Percentiles rank a stretch among this genome's conserved stretches.
These are phyloP conservation scores for Pseudogymnoascus sp. DNA, from an alignment of 2,329 filamentous ascomycete species.

Conservation along the genomic window DNA sequence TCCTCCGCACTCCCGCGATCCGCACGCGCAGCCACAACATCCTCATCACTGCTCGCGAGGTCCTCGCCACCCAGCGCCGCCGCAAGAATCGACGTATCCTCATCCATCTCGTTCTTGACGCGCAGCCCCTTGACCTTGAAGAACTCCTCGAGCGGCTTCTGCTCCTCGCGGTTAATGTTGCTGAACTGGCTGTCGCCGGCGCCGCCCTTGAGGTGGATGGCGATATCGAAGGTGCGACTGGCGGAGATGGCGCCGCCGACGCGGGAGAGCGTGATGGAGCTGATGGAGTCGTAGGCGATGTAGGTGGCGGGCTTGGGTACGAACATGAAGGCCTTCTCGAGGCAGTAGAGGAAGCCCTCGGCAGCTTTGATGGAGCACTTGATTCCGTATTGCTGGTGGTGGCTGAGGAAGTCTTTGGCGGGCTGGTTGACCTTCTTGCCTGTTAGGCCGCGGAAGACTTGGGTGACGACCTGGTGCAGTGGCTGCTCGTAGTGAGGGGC, in stretches of 20 bases:
- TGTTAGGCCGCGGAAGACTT: conserved; percentile 88
- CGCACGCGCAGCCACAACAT: conserved; percentile 60
- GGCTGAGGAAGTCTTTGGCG: conserved; percentile 85
- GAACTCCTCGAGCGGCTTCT: conserved; percentile 92
- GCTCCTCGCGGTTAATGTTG: conserved; percentile 98
- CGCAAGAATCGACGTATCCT: conserved; percentile 66
- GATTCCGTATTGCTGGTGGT: conserved; percentile 88
- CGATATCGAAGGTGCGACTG: conserved; percentile 94
- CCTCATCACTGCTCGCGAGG: conserved; percentile 67
- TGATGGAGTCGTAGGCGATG: conserved; percentile 88
- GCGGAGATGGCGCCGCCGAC: conserved; percentile 91
- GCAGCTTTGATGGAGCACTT: conserved; percentile 99
- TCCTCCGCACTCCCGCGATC: conserved; percentile 91
- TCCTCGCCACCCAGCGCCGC: conserved; percentile 78
- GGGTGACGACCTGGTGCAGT: conserved; percentile 85
- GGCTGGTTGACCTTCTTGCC: conserved; percentile 93
- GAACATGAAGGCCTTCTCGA: conserved; percentile 98
- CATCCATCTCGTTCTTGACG: conserved; percentile 97
- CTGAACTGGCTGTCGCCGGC: conserved; percentile 89
- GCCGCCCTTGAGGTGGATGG: conserved; percentile 82
- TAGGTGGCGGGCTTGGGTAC: conserved; percentile 97
- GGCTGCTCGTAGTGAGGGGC: conserved; percentile 87
- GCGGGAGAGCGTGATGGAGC: conserved; percentile 88
- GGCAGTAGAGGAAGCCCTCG: conserved; percentile 91
- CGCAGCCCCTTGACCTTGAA: conserved; percentile 93